Evolutionary conservation across 345 rosid genomes (phyloP).

Genomic region (Combretum micranthum): DNA sequence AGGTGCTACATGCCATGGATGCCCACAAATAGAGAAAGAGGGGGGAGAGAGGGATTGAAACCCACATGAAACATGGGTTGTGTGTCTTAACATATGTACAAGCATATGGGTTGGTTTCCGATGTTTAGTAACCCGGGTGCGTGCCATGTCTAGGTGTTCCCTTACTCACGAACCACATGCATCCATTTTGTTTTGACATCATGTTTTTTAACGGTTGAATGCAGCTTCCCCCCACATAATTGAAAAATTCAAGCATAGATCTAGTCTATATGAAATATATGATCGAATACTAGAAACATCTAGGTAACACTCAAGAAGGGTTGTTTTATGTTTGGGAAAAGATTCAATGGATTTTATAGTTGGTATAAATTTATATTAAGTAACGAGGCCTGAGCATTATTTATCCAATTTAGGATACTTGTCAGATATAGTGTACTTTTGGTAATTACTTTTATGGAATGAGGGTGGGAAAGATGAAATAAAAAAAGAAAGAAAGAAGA

Average conservation of each 20-base stretch:
- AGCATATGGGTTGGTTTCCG: slow-evolving; percentile 21
- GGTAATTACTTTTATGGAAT: neutral
- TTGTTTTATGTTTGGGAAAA: too few relatives aligned
- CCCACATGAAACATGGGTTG: neutral
- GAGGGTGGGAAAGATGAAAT: neutral
- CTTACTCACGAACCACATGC: neutral
- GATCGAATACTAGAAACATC: too few relatives aligned
- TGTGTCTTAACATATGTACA: slow-evolving; percentile 2
- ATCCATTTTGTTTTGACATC: neutral
- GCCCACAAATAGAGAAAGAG: neutral
- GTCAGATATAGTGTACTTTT: neutral
- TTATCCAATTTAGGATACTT: too few relatives aligned
- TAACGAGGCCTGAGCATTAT: too few relatives aligned
- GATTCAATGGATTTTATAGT: too few relatives aligned
- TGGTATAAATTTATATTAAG: too few relatives aligned
- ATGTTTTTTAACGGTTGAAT: neutral
- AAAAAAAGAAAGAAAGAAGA: neutral
- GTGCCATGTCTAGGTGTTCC: slow-evolving; percentile 34
- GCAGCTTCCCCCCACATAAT: too few relatives aligned
- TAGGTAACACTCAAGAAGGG: too few relatives aligned
- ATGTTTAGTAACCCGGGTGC: slow-evolving; percentile 19
- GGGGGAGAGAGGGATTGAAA: neutral
- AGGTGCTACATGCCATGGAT: slow-evolving; percentile 21
- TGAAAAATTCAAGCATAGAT: too few relatives aligned
- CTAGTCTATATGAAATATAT: too few relatives aligned